Evolutionary conservation across 2,329 filamentous ascomycete genomes (phyloP).

Genomic region (Blastomyces gilchristii): DNA sequence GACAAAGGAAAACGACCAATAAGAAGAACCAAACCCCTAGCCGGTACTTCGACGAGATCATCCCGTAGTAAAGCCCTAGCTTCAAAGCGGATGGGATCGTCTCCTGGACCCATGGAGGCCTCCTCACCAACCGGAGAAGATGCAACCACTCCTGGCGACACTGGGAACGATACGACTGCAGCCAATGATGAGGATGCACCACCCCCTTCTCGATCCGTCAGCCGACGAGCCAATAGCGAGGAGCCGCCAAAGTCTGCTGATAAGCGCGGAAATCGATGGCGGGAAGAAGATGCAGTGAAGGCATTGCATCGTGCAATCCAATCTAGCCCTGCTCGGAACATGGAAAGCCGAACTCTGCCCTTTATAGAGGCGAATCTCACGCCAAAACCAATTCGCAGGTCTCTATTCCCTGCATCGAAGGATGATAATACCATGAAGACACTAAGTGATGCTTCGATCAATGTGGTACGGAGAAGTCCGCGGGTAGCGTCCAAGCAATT

Average conservation of each 20-base stretch:
- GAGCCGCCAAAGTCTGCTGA: conserved; percentile 34
- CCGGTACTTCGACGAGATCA: conserved; percentile 7
- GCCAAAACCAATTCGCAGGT: conserved; percentile 43
- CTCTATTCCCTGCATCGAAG: conserved; percentile 34
- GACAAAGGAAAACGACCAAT: conserved; percentile 33
- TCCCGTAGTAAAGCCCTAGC: conserved; percentile 16
- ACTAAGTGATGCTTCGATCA: conserved; percentile 27
- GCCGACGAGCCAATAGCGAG: conserved; percentile 39
- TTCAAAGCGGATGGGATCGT: conserved; percentile 29
- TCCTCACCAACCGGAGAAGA: conserved; percentile 31
- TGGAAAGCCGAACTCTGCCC: conserved; percentile 33
- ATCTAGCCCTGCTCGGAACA: conserved; percentile 49
- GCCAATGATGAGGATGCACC: conserved; percentile 23
- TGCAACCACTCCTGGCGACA: conserved; percentile 27
- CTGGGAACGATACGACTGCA: conserved; percentile 23
- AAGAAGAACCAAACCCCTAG: conserved; percentile 28
- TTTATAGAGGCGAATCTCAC: conserved; percentile 44
- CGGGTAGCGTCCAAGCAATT: conserved; percentile 28
- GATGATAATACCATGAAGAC: conserved; percentile 29
- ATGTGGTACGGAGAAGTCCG: conserved; percentile 42
- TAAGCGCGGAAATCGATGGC: conserved; percentile 26
- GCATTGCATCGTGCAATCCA: conserved; percentile 47
- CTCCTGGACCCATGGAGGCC: conserved; percentile 29
- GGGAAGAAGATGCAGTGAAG: conserved; percentile 33
- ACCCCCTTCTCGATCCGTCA: conserved; percentile 28